Evolutionary conservation across 805 yeast species (phyloP), one percentile per base, ranked within the genome.

Genomic region (Spathaspora sp.): DNA sequence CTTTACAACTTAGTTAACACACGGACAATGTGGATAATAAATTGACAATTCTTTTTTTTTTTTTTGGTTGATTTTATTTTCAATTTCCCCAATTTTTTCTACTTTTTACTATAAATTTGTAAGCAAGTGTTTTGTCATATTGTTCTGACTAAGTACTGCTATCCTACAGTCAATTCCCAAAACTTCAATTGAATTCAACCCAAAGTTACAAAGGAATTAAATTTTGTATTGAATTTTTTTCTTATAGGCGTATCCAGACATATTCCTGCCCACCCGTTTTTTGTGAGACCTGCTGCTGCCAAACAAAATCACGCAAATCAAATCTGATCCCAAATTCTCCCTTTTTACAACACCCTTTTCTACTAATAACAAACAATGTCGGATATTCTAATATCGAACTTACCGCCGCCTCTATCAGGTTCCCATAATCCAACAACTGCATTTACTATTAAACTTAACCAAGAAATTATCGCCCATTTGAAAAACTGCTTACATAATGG

Each of bases 401-500:
- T 44, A 44, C 18, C 19, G 16, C 47, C 35, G 23, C 35, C 47
- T 23, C 10, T 44, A 26, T 17, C 18, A 11, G 17, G 40, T 4
- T 14, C 40, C 18, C 7, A 14, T 14, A 16, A 16, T n/a, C 51
- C 59, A 28, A 14, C 45, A 16, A 19, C 46, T 14, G 19, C 50
- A 3, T 26, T 38, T 17, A 42, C 52, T 19, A 57, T 70, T 50
- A 67, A 63, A 56, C 53, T 69, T 51, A 68, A 63, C 48, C 53
- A 57, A 11, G 70, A 65, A 3, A 57, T 69, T 17, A 44, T 70
- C 44, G 54, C 53, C 44, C 67, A 66, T 42, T 57, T 72, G 46
- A 59, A 61, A 16, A 28, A 40, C 18, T 53, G 60, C 35, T 50
- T 61, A 38, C 55, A 50, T 16, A 44, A 52, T 5, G 52, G 61